Percentiles rank a stretch among this genome's conserved stretches.
Conservation (phyloP, 2,329 filamentous ascomycete species). For the Verticillium isaacii region DNA sequence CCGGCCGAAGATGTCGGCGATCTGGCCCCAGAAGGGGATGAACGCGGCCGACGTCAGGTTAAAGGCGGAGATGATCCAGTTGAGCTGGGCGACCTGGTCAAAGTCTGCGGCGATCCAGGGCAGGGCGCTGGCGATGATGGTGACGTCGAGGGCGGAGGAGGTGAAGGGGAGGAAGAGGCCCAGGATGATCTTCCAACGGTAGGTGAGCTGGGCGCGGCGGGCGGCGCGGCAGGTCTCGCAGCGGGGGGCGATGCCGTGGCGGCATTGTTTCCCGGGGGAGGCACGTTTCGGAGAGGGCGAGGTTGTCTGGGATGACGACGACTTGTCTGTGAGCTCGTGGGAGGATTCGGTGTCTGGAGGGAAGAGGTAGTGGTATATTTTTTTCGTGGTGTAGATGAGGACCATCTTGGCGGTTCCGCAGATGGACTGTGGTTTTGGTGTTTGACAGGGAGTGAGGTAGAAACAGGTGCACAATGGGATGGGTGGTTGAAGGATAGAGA, state of each 20-base stretch:
- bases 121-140: slow-evolving; percentile 42
- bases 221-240: slow-evolving; percentile 28
- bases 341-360: not conserved
- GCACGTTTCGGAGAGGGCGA: not conserved
- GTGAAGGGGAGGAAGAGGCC: slow-evolving; percentile 57
- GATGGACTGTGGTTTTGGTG: not conserved
- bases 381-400: slow-evolving; percentile 9
- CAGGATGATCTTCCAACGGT: slow-evolving; percentile 55
- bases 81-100: slow-evolving; percentile 52
- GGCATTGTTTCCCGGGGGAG: not conserved
- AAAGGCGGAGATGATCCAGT: slow-evolving; percentile 67
- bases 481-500: not conserved
- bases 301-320: not conserved
- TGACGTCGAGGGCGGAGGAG: slow-evolving; percentile 58
- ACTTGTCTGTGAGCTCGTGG: not conserved
- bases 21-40: slow-evolving; percentile 61
- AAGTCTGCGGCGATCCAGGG: slow-evolving; percentile 61
- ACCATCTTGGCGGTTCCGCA: slow-evolving; percentile 2
- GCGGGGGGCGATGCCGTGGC: slow-evolving; percentile 1
- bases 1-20: slow-evolving; percentile 61
- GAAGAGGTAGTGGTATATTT: not conserved
- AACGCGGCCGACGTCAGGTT: slow-evolving; percentile 64
- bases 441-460: not conserved
- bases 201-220: slow-evolving; percentile 24
- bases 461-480: not conserved